These are phyloP conservation scores for Petunia hybrid DNA, from an alignment of 305 asterid genomes.

Conservation along the genomic window DNA sequence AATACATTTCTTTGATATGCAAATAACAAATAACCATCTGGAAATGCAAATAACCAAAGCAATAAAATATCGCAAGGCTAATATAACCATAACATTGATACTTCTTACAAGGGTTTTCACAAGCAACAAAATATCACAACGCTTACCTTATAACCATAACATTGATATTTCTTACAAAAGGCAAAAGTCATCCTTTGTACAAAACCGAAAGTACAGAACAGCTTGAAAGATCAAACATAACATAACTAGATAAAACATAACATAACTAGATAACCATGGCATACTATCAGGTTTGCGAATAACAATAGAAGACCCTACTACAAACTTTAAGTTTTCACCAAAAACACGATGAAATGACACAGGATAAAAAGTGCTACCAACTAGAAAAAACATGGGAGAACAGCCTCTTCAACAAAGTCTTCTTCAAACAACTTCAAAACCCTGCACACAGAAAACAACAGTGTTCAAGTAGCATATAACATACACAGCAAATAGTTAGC, in stretches of 20 bases:
- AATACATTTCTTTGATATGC: too few species aligned
- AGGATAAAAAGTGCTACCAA: not conserved
- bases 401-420: conserved; percentile 22
- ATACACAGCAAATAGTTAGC: not conserved
- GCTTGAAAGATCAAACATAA: not conserved
- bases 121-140: not conserved
- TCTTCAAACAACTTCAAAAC: not conserved
- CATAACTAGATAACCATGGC: not conserved
- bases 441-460: not conserved
- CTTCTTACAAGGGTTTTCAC: too few species aligned
- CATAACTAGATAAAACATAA: not conserved
- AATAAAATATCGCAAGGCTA: not conserved
- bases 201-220: not conserved
- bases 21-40: not conserved
- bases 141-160: not conserved
- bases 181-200: not conserved
- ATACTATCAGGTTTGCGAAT: conserved; percentile 27
- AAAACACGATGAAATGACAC: not conserved
- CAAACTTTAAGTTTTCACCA: not conserved
- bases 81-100: too few species aligned
- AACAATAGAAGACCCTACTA: not conserved
- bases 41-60: not conserved
- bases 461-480: not conserved
- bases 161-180: not conserved
- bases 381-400: conserved; percentile 20